Percentiles rank a stretch among this genome's conserved stretches.
phyloP scores from a whole-genome alignment of 306 rosid genomes.

The Medicago arabica region DNA sequence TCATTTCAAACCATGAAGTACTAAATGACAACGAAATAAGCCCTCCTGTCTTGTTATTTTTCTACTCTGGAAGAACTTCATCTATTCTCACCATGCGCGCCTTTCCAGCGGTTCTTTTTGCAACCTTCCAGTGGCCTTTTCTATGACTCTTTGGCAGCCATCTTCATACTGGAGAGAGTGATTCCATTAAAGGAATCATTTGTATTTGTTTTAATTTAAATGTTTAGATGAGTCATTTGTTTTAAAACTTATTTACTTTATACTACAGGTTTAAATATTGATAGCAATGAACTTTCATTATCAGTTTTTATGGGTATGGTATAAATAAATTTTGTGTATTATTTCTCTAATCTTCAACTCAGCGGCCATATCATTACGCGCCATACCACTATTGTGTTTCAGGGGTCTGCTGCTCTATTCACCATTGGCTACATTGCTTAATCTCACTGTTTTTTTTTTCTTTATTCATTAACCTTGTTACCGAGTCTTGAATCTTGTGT shows the following conservation, averaged over 20 bases:
- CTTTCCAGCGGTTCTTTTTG: background rate
- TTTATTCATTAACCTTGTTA: slow-evolving; percentile 2
- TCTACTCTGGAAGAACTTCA: background rate
- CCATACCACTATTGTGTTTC: too few species aligned
- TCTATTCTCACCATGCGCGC: background rate
- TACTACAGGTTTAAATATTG: background rate
- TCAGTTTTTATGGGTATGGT: background rate
- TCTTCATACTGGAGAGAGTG: slow-evolving; percentile 1
- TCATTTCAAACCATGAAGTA: background rate
- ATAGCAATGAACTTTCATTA: background rate
- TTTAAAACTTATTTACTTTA: background rate
- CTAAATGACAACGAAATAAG: background rate
- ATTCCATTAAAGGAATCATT: background rate
- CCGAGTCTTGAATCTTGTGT: background rate
- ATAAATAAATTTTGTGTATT: too few species aligned
- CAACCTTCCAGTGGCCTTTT: background rate
- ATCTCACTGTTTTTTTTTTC: background rate
- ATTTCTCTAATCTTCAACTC: too few species aligned
- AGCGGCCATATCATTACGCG: too few species aligned
- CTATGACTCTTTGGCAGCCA: background rate
- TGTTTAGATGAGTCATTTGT: background rate
- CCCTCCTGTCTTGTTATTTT: background rate
- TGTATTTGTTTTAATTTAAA: slow-evolving; percentile 2
- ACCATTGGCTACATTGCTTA: slow-evolving; percentile 9
- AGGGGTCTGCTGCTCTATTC: background rate